A percentile compares a stretch with the other conserved stretches of the same genome.
These are phyloP conservation scores for Penicillium mononematosum DNA, from an alignment of 495 filamentous ascomycete species.

Conservation along the genomic window DNA sequence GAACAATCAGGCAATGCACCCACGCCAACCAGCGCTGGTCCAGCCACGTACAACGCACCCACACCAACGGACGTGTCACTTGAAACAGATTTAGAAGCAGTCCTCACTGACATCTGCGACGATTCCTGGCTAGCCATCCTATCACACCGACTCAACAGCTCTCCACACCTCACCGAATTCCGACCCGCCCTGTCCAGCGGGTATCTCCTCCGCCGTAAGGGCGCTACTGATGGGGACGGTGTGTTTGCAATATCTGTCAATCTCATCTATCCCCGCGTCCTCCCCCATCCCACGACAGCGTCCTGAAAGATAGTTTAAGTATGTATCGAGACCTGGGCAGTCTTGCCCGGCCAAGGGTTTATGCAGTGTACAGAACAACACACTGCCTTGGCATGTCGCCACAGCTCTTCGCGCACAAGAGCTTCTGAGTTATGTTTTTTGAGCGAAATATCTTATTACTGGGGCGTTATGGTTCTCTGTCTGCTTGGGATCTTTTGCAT, in stretches of 20 bases:
- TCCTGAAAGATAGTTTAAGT: conserved; percentile 69
- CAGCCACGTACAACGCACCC: conserved; percentile 45
- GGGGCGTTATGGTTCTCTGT: conserved; percentile 11
- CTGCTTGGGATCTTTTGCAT: conserved; percentile 3
- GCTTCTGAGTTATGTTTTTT: conserved; percentile 48
- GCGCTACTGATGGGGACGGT: conserved; percentile 58
- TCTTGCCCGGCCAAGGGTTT: conserved; percentile 70
- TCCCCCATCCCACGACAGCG: conserved; percentile 48
- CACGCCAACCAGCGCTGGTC: conserved; percentile 23
- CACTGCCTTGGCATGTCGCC: conserved; percentile 82
- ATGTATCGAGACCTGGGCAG: conserved; percentile 74
- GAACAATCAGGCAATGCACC: conserved; percentile 41
- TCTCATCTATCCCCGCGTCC: conserved; percentile 56
- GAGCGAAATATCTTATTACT: conserved; percentile 1
- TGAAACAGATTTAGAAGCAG: conserved; percentile 68
- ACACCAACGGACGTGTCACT: conserved; percentile 53
- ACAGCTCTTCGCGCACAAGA: conserved; percentile 66
- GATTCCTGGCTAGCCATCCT: conserved; percentile 79
- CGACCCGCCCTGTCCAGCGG: conserved; percentile 67
- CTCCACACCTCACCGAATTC: conserved; percentile 59
- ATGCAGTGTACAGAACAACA: conserved; percentile 57
- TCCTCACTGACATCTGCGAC: conserved; percentile 74
- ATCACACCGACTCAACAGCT: conserved; percentile 67
- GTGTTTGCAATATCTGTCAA: conserved; percentile 65
- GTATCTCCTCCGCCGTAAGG: conserved; percentile 74